phyloP scores from a whole-genome alignment of 805 yeast genomes.

The Pichia ethanolica region DNA sequence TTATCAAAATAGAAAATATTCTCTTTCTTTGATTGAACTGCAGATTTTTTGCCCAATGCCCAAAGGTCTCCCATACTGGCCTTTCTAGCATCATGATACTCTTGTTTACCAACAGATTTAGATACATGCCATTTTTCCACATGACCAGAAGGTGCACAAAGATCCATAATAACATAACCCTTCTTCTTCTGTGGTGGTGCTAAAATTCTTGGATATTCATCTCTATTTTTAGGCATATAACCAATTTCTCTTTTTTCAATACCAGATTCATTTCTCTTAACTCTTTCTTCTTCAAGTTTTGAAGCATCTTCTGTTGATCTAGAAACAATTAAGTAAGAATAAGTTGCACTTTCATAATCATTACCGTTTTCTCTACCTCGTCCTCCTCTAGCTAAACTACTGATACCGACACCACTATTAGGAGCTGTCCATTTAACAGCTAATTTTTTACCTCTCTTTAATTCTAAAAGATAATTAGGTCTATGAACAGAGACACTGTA shows the following conservation, averaged over 20 bases:
- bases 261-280: constrained; percentile 4
- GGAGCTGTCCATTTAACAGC: constrained; percentile 66
- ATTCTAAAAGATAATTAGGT: constrained; percentile 73
- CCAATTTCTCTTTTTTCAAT: constrained; percentile 21
- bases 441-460: constrained; percentile 72
- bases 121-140: constrained; percentile 87
- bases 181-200: constrained; percentile 67
- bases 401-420: constrained; percentile 49
- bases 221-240: constrained; percentile 19
- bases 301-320: constrained; percentile 40
- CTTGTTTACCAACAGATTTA: constrained; percentile 62
- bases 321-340: constrained; percentile 65
- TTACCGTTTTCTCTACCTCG: constrained; percentile 73
- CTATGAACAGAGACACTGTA: constrained; percentile 65
- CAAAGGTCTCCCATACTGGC: constrained; percentile 80
- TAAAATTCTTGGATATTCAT: constrained; percentile 67
- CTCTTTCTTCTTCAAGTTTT: constrained; percentile 13
- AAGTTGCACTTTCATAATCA: constrained; percentile 64
- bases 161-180: constrained; percentile 72
- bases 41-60: constrained; percentile 63
- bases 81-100: constrained; percentile 87
- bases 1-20: constrained; percentile 25
- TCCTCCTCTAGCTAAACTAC: constrained; percentile 44
- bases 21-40: constrained; percentile 30
- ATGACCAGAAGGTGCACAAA: constrained; percentile 73